Evolutionary conservation across 805 yeast genomes (phyloP).

Genomic region (Grigorovia yakushimaensis): DNA sequence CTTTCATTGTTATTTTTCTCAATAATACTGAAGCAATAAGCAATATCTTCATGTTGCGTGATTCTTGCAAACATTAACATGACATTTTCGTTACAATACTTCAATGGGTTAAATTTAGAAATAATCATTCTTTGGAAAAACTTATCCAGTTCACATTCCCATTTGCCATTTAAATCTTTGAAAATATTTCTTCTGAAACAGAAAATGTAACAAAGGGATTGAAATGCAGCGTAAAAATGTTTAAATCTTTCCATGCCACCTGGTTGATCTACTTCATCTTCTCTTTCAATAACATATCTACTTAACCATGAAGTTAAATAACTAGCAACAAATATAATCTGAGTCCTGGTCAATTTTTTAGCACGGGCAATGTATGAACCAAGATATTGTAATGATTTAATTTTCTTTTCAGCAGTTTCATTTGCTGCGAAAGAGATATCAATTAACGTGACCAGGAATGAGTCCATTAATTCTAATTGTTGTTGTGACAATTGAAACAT

Average conservation of each 20-base stretch:
- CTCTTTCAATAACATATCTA: slow-evolving; percentile 74
- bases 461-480: slow-evolving; percentile 74
- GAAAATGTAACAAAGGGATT: slow-evolving; percentile 81
- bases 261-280: slow-evolving; percentile 58
- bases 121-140: slow-evolving; percentile 79
- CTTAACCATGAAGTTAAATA: slow-evolving; percentile 78
- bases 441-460: slow-evolving; percentile 69
- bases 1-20: slow-evolving; percentile 67
- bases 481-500: slow-evolving; percentile 74
- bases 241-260: slow-evolving; percentile 86
- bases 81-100: slow-evolving; percentile 88
- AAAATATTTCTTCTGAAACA: slow-evolving; percentile 73
- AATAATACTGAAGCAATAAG: slow-evolving; percentile 87
- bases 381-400: slow-evolving; percentile 85
- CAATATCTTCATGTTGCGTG: slow-evolving; percentile 80
- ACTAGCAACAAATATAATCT: slow-evolving; percentile 72
- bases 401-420: slow-evolving; percentile 63
- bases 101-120: slow-evolving; percentile 86
- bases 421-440: slow-evolving; percentile 70
- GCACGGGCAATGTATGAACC: slow-evolving; percentile 89
- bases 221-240: slow-evolving; percentile 83
- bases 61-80: slow-evolving; percentile 88
- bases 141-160: slow-evolving; percentile 79
- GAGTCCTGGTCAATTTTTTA: slow-evolving; percentile 55
- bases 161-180: slow-evolving; percentile 35